Percentiles rank a stretch among this genome's conserved stretches.
These are phyloP conservation scores for Scheffersomyces parashehatae DNA, from an alignment of 1,139 yeast genomes.

Conservation along the genomic window DNA sequence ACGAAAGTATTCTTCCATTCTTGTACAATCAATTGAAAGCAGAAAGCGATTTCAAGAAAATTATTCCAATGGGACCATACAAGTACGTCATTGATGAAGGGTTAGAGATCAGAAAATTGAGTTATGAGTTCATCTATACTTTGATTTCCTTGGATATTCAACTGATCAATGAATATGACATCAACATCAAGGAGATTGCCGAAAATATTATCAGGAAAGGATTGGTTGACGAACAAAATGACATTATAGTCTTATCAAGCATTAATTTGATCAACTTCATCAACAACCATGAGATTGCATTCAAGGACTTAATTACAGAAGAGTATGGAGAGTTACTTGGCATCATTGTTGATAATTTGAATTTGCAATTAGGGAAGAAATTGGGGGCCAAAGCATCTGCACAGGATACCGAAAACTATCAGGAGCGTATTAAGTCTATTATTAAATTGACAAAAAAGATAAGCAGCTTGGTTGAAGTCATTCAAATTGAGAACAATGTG, in stretches of 20 bases:
- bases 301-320: constrained; percentile 14
- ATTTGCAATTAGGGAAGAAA: constrained; percentile 34
- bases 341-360: constrained; percentile 23
- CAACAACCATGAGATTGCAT: constrained; percentile 13
- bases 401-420: constrained; percentile 40
- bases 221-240: constrained; percentile 39
- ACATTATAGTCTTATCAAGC: constrained; percentile 39
- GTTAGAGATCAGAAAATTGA: constrained; percentile 67
- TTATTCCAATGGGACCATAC: constrained; percentile 85
- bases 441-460: constrained; percentile 25
- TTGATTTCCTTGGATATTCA: constrained; percentile 34
- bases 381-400: constrained; percentile 43
- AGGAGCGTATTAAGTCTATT: constrained; percentile 32
- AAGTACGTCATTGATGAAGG: constrained; percentile 83
- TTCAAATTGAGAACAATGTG: constrained; percentile 1
- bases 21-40: constrained; percentile 59
- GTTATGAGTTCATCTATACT: constrained; percentile 71
- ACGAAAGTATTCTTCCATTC: constrained; percentile 36
- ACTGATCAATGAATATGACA: constrained; percentile 16
- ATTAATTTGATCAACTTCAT: constrained; percentile 33
- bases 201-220: constrained; percentile 34
- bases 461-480: constrained; percentile 7
- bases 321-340: constrained; percentile 21
- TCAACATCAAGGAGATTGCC: constrained; percentile 26
- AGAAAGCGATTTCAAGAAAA: constrained; percentile 58